Conservation (phyloP, 2,329 filamentous ascomycete genomes). For the Fusarium humuli region DNA sequence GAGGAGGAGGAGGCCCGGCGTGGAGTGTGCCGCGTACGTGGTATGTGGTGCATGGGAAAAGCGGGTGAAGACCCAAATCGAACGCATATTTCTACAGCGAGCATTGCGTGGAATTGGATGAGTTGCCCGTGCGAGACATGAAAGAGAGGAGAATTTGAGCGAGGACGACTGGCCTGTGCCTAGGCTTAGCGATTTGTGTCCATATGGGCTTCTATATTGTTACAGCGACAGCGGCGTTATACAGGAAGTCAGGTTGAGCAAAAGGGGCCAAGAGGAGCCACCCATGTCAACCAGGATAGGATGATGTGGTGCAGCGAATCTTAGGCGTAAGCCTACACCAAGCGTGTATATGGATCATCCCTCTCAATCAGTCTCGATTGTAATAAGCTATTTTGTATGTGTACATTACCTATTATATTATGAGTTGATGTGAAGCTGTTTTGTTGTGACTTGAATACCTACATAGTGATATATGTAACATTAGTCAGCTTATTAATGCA, state of each 20-base stretch:
- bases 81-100: slow-evolving; percentile 34
- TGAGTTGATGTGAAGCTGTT: background rate
- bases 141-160: slow-evolving; percentile 20
- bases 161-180: slow-evolving; percentile 23
- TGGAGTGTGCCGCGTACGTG: slow-evolving; percentile 19
- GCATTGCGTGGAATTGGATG: slow-evolving; percentile 34
- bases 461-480: background rate
- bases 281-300: slow-evolving; percentile 2
- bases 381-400: slow-evolving; percentile 46
- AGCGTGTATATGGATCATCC: slow-evolving; percentile 41
- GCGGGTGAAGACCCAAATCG: slow-evolving; percentile 31
- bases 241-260: slow-evolving; percentile 9
- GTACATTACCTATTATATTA: slow-evolving; percentile 9
- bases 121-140: slow-evolving; percentile 22
- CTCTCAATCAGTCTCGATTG: slow-evolving; percentile 44
- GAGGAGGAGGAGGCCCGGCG: slow-evolving; percentile 1
- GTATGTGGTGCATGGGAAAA: slow-evolving; percentile 19
- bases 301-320: slow-evolving; percentile 17
- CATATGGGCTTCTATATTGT: slow-evolving; percentile 7
- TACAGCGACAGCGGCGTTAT: slow-evolving; percentile 27
- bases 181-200: slow-evolving; percentile 28
- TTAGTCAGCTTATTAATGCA: background rate
- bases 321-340: slow-evolving; percentile 30
- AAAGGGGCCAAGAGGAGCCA: slow-evolving; percentile 12
- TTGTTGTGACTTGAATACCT: background rate